Percentiles rank a stretch among this genome's conserved stretches.
phyloP scores from a whole-genome alignment of 1,284 basidiomycete genomes.

The Irpex sp. region DNA sequence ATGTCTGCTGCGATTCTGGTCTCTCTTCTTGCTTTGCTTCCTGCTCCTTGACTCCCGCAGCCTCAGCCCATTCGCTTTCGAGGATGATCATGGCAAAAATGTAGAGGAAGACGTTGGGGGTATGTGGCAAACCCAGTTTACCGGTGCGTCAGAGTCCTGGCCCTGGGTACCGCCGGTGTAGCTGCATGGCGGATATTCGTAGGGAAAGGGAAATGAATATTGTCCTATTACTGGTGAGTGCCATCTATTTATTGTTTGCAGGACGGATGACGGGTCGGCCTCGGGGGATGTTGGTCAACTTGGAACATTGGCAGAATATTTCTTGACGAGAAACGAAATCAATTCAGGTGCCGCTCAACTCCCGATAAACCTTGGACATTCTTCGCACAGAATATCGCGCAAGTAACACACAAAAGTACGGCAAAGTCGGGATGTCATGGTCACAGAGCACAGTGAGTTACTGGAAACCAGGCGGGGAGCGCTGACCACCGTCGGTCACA shows the following conservation, averaged over 20 bases:
- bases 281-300: neutral
- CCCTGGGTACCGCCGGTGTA: neutral
- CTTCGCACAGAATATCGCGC: neutral
- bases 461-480: neutral
- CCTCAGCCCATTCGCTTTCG: constrained; percentile 14
- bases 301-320: neutral
- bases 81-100: constrained; percentile 15
- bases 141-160: neutral
- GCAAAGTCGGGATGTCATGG: neutral
- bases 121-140: neutral
- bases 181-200: neutral
- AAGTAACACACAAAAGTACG: neutral
- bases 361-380: neutral
- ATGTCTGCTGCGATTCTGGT: neutral
- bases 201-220: neutral
- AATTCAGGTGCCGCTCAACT: neutral
- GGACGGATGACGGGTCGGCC: neutral
- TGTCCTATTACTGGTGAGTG: neutral
- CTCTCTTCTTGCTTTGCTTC: neutral
- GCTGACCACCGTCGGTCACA: neutral
- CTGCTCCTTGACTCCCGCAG: constrained; percentile 4
- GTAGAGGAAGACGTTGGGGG: neutral
- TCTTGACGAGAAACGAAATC: neutral
- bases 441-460: neutral
- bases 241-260: neutral